Evolutionary conservation across 2,329 filamentous ascomycete genomes (phyloP), one percentile per base, ranked within the genome.

Genomic region (Xylaria sp.): DNA sequence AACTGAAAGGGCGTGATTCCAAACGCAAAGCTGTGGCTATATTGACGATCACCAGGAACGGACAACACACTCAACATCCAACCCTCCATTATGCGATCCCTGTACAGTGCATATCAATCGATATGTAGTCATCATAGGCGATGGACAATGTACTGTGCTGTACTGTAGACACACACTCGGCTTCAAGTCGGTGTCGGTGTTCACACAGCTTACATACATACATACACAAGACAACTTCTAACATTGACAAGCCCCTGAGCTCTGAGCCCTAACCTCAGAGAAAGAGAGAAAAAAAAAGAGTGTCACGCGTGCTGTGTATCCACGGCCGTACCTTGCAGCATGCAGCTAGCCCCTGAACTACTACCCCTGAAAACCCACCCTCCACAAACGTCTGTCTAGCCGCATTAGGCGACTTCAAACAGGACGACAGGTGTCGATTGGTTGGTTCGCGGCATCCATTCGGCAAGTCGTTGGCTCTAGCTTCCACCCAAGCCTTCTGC

Each of bases 241-340:
- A 47, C 17, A 47, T 19, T 9, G 11, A 60, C 24, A 61, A 34
- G 27, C 71, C 72, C 73, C 72, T 72, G 70, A 72, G 57, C 64
- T 56, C 47, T 65, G 34, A 72, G 57, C 64, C 56, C 47, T 65
- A 62, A 63, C 62, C 69, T 48, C 57, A 55, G 53, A 51, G 36
- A 58, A 39, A 53, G 51, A 55, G 53, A 51, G 36, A 58, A 39
- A 53, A 55, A 69, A 60, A 65, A 57, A 58, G 14, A 17, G 47
- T 64, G 71, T 75, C 72, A 75, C 72, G 72, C 72, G 73, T 71
- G 57, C 65, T 58, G 27, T 66, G 24, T 30, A 14, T 51, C 70
- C 62, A 64, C 67, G 60, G 58, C 65, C 68, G 73, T 74, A 71
- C 71, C 73, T 74, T 75, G 73, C 73, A 76, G 73, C 48, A 4